Conservation (phyloP, 2,329 filamentous ascomycete species). For the Sporothrix pallida region DNA sequence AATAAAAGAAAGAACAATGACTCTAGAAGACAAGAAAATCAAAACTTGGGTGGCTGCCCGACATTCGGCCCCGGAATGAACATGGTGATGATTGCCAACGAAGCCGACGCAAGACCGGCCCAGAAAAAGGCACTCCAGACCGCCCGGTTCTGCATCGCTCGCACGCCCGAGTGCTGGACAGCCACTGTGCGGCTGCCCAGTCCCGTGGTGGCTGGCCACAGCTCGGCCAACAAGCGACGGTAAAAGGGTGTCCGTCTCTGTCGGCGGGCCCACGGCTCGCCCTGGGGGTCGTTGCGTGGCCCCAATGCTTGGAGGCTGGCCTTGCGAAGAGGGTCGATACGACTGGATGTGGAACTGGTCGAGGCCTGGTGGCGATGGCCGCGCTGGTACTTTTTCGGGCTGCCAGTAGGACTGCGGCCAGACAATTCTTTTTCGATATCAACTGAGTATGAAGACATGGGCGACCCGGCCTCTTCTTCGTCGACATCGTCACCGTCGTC, state of each 20-base stretch:
- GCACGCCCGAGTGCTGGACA: slow-evolving; percentile 44
- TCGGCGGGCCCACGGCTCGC: slow-evolving; percentile 44
- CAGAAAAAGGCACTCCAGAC: slow-evolving; percentile 46
- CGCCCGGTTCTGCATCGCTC: slow-evolving; percentile 46
- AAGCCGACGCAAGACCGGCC: slow-evolving; percentile 44
- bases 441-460: background rate
- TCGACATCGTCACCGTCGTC: slow-evolving; percentile 34
- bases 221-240: slow-evolving; percentile 42
- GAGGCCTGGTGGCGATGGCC: slow-evolving; percentile 30
- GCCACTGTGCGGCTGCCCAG: slow-evolving; percentile 34
- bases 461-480: slow-evolving; percentile 6
- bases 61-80: slow-evolving; percentile 41
- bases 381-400: slow-evolving; percentile 23
- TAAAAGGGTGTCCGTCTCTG: slow-evolving; percentile 42
- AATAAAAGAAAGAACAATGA: background rate
- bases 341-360: slow-evolving; percentile 28
- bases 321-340: slow-evolving; percentile 41
- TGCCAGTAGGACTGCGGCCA: background rate
- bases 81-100: slow-evolving; percentile 43
- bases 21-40: background rate
- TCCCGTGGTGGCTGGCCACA: slow-evolving; percentile 34
- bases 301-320: slow-evolving; percentile 46
- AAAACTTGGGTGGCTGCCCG: background rate
- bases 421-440: slow-evolving; percentile 32
- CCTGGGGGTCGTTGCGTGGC: slow-evolving; percentile 43